Evolutionary conservation across 2,329 filamentous ascomycete genomes (phyloP).

Genomic region (Apiospora marii): DNA sequence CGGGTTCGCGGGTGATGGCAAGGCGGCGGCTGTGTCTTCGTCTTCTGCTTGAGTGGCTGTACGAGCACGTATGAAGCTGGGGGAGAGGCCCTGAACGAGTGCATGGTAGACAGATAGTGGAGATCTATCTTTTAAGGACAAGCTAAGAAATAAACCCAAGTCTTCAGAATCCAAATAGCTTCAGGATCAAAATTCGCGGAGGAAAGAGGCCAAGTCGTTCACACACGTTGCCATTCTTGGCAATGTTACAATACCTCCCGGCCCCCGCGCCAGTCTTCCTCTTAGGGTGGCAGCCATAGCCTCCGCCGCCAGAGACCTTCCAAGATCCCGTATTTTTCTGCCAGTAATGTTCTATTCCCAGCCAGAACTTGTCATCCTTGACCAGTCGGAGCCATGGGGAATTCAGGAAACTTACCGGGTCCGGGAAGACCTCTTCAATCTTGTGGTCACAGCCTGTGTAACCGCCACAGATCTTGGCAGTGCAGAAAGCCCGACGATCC

Average conservation of each 20-base stretch:
- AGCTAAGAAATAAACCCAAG: no score
- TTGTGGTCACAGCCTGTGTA: neutral
- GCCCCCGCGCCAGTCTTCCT: neutral
- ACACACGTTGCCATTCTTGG: neutral
- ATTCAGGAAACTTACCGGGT: neutral
- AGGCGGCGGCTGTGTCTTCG: neutral
- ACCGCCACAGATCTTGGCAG: conserved; percentile 5
- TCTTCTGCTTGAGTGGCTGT: neutral
- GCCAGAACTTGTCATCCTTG: neutral
- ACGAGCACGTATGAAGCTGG: no score
- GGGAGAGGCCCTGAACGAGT: neutral
- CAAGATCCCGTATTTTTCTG: neutral
- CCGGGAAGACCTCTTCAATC: neutral
- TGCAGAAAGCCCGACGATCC: neutral
- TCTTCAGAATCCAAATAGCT: neutral
- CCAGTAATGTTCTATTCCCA: neutral
- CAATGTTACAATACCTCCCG: neutral
- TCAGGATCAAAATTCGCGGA: neutral
- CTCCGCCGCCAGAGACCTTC: neutral
- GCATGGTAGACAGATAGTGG: neutral
- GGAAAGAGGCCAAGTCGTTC: neutral
- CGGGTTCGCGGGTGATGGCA: neutral
- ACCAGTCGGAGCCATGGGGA: neutral
- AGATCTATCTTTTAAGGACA: neutral
- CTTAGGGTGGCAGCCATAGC: neutral